Evolutionary conservation across 495 filamentous ascomycete genomes (phyloP).

Genomic region (Pyronema domesticum): DNA sequence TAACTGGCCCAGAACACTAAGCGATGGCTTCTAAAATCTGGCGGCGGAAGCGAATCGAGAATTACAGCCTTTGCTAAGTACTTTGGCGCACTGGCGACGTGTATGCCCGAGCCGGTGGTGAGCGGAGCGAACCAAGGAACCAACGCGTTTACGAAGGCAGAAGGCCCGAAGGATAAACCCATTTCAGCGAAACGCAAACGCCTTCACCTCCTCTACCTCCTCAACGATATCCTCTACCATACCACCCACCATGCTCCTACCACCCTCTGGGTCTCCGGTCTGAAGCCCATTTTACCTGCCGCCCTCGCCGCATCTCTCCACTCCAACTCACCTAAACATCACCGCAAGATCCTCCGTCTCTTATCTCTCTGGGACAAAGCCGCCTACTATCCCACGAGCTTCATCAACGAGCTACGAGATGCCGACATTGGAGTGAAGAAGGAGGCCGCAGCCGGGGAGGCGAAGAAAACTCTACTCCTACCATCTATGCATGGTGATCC

Average conservation of each 20-base stretch:
- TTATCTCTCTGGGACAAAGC: conserved; percentile 57
- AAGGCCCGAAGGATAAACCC: conserved; percentile 24
- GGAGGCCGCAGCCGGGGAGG: conserved; percentile 23
- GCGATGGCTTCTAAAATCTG: conserved; percentile 62
- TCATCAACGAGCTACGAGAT: conserved; percentile 42
- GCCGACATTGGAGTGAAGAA: conserved; percentile 29
- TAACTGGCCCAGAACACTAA: conserved; percentile 53
- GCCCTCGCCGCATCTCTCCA: conserved; percentile 32
- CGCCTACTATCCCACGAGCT: conserved; percentile 43
- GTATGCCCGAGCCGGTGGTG: conserved; percentile 26
- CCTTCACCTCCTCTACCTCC: conserved; percentile 63
- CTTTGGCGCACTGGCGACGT: conserved; percentile 47
- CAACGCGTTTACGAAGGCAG: conserved; percentile 14
- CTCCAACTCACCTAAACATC: conserved; percentile 33
- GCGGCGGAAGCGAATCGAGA: conserved; percentile 41
- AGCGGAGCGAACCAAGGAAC: conserved; percentile 13
- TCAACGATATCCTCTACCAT: conserved; percentile 74
- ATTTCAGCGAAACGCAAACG: conserved; percentile 49
- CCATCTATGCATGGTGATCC: conserved; percentile 48
- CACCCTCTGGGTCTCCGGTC: conserved; percentile 39
- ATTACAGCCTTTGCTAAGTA: conserved; percentile 57
- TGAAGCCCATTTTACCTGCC: conserved; percentile 43
- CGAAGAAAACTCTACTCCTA: conserved; percentile 14
- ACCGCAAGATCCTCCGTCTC: conserved; percentile 44
- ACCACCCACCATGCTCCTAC: conserved; percentile 44